These are phyloP conservation scores for Calonectria honghensis DNA, from an alignment of 2,329 filamentous ascomycete genomes.

Conservation along the genomic window DNA sequence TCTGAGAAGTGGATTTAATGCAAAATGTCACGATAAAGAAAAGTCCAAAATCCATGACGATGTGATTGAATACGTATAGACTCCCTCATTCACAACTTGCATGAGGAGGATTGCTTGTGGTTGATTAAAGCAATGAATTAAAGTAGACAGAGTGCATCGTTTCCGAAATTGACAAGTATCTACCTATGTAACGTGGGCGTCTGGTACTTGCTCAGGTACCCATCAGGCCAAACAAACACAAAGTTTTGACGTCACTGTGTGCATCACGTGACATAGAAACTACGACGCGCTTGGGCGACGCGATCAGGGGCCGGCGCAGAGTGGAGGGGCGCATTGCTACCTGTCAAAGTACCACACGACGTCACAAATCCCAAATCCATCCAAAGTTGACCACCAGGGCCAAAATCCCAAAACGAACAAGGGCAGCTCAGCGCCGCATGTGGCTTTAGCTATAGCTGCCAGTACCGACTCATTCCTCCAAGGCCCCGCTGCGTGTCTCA, in stretches of 20 bases:
- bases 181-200: background rate
- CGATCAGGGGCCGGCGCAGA: slow-evolving; percentile 36
- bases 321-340: slow-evolving; percentile 37
- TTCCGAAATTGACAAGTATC: slow-evolving; percentile 21
- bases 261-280: slow-evolving; percentile 29
- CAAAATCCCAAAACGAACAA: slow-evolving; percentile 34
- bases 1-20: too few species aligned
- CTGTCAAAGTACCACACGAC: slow-evolving; percentile 29
- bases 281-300: slow-evolving; percentile 37
- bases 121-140: slow-evolving; percentile 3
- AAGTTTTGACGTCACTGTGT: slow-evolving; percentile 20
- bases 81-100: background rate
- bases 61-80: background rate
- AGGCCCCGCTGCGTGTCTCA: slow-evolving; percentile 40
- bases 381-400: slow-evolving; percentile 27
- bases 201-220: slow-evolving; percentile 1
- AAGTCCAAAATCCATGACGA: background rate
- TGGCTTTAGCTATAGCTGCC: slow-evolving; percentile 29
- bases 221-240: background rate
- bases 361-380: slow-evolving; percentile 38
- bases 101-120: background rate
- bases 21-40: background rate
- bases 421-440: slow-evolving; percentile 24
- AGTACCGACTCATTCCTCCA: slow-evolving; percentile 1
- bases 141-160: background rate